Evolutionary conservation across 306 rosid genomes (phyloP).

Genomic region (Comarum palustre): DNA sequence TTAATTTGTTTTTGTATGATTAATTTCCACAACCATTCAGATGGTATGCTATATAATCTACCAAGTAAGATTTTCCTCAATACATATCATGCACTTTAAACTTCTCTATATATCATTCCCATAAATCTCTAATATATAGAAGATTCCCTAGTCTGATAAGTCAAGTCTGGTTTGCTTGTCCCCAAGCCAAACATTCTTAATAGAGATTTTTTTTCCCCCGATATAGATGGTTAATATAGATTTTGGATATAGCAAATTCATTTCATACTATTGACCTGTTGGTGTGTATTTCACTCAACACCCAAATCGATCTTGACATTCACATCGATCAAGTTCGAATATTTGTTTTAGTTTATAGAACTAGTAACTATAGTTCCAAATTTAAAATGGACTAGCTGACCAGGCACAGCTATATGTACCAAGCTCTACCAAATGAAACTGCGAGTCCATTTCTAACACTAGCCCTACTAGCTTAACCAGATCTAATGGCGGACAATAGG

Average conservation of each 20-base stretch:
- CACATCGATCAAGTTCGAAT: neutral
- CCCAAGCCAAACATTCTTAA: neutral
- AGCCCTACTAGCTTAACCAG: neutral
- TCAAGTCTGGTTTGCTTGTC: neutral
- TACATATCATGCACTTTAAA: no score
- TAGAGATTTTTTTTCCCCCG: neutral
- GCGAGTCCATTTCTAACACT: neutral
- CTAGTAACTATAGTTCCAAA: neutral
- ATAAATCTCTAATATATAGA: neutral
- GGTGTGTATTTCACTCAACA: constrained; percentile 4
- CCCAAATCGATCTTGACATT: neutral
- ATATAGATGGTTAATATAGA: no score
- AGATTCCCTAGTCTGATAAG: neutral
- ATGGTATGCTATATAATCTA: no score
- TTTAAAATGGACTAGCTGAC: neutral
- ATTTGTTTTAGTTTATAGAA: neutral
- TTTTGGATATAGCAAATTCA: no score
- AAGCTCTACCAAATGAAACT: neutral
- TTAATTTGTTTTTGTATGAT: neutral
- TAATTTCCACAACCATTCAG: neutral
- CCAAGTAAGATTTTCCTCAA: neutral
- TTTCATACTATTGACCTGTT: neutral
- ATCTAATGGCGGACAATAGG: constrained; percentile 23
- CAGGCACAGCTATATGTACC: neutral
- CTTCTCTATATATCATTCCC: neutral